Conservation (phyloP, 352 stramenopile species). For the Pythium insidiosum region DNA sequence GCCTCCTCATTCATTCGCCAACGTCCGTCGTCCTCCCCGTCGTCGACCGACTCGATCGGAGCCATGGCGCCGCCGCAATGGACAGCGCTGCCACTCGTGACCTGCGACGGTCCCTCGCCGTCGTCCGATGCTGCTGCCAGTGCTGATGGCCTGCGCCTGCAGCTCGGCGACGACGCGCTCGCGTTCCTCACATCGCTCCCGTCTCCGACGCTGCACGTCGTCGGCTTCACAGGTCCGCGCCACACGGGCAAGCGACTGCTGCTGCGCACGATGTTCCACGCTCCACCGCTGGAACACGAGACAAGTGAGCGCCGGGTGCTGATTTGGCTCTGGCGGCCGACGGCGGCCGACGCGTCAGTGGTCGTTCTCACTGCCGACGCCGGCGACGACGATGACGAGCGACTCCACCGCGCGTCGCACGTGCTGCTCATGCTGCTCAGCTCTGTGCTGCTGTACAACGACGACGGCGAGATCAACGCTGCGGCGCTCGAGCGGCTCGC, state of each 20-base stretch:
- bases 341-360: not conserved
- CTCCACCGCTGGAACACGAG: slow-evolving; percentile 1
- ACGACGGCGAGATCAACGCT: slow-evolving; percentile 41
- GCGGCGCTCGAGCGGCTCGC: slow-evolving; percentile 31
- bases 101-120: too few relatives aligned
- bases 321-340: slow-evolving; percentile 35
- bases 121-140: too few relatives aligned
- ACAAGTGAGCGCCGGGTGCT: slow-evolving; percentile 15
- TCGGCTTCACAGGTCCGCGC: slow-evolving; percentile 33
- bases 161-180: slow-evolving; percentile 15
- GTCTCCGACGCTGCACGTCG: slow-evolving; percentile 19
- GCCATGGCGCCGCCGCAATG: too few relatives aligned
- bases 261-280: slow-evolving; percentile 30
- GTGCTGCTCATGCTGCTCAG: slow-evolving; percentile 50
- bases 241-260: slow-evolving; percentile 36
- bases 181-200: slow-evolving; percentile 12
- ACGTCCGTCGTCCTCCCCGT: not conserved
- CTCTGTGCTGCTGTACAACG: slow-evolving; percentile 50
- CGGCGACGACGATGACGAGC: slow-evolving; percentile 4
- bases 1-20: not conserved
- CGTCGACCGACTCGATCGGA: too few relatives aligned
- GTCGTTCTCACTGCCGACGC: slow-evolving; percentile 9
- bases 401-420: slow-evolving; percentile 1
- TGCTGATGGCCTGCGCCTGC: slow-evolving; percentile 3
- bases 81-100: slow-evolving; percentile 34